These are phyloP conservation scores for Amniculicola lignicola DNA, from an alignment of 495 filamentous ascomycete genomes.

Conservation along the genomic window DNA sequence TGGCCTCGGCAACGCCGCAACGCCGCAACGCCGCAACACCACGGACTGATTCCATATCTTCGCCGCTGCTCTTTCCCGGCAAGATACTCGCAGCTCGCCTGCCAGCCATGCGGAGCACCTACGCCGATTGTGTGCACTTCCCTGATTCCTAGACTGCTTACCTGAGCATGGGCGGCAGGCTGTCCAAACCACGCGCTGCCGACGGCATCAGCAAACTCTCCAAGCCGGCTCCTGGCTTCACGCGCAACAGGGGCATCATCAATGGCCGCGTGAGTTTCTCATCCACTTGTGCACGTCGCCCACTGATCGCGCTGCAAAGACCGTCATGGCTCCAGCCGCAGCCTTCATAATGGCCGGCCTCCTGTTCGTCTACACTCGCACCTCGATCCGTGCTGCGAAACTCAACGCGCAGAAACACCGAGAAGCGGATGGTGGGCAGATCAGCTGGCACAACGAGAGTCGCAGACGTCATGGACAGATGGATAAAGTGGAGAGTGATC, in stretches of 20 bases:
- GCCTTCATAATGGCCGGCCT: conserved; percentile 50
- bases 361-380: conserved; percentile 47
- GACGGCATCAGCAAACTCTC: conserved; percentile 37
- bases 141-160: too few species aligned
- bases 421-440: conserved; percentile 41
- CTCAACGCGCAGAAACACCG: conserved; percentile 43
- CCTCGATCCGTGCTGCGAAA: conserved; percentile 46
- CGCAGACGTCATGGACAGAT: conserved; percentile 38
- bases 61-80: too few species aligned
- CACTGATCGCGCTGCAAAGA: conserved; percentile 23
- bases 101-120: too few species aligned
- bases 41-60: too few species aligned
- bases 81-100: too few species aligned
- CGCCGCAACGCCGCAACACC: too few species aligned
- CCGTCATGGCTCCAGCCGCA: conserved; percentile 42
- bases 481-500: conserved; percentile 35
- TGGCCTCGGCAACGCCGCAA: too few species aligned
- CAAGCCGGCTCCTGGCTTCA: conserved; percentile 20
- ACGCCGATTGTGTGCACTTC: too few species aligned
- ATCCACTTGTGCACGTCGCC: not conserved
- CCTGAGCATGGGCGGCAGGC: conserved; percentile 40
- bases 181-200: conserved; percentile 34
- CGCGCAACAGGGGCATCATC: conserved; percentile 23
- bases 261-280: conserved; percentile 30
- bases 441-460: conserved; percentile 40